Base-by-base conservation (phyloP, 495 filamentous ascomycete species). In the Hypoxylon perforatum region DNA sequence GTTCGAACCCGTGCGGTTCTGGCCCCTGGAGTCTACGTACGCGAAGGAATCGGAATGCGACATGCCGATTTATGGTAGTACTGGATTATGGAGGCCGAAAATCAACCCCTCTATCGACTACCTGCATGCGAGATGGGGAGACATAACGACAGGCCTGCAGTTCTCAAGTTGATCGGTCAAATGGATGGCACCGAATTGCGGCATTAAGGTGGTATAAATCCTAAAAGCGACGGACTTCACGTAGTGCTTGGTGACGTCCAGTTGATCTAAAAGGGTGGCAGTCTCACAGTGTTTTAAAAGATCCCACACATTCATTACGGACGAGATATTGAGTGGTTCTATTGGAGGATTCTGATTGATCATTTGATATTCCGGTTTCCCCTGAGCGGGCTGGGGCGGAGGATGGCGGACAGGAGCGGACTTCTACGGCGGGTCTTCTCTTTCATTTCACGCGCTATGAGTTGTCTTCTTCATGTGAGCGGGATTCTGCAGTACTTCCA, bases 81-180 rank as follows among this genome's bases (percentile, higher is more conserved):
- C 0, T 3, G 67, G 67, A 14, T 56, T 56, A 1, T 70, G 67
- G 67, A 61, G 49, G n/a, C 52, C 49, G 25, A 57, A 44, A 18
- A 47, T 18, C 0, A 9, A 44, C n/a, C 35, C 42, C 2, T 42
- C 45, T 14, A 2, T 48, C 14, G 67, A 70, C 23, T 57, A 48
- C 1, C 6, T 63, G 9, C 30, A 42, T 18, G 36, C 62, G 33
- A 44, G 57, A 15, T 70, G 62, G 67, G 62, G 67, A 0, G 36
- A 66, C 22, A 15, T 62, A 6, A 61, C 61, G 3, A 50, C 14
- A 3, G 58, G 44, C 12, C 41, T 68, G 46, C 30, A 28, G 14
- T 57, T 68, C 22, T 25, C 25, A 28, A 8, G 3, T 8, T 28
- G 25, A 28, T 28, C n/a, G 8, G 25, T 28, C 8, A 28, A 3